Conservation (phyloP, 2,329 filamentous ascomycete species). For the Onygenales sp. region DNA sequence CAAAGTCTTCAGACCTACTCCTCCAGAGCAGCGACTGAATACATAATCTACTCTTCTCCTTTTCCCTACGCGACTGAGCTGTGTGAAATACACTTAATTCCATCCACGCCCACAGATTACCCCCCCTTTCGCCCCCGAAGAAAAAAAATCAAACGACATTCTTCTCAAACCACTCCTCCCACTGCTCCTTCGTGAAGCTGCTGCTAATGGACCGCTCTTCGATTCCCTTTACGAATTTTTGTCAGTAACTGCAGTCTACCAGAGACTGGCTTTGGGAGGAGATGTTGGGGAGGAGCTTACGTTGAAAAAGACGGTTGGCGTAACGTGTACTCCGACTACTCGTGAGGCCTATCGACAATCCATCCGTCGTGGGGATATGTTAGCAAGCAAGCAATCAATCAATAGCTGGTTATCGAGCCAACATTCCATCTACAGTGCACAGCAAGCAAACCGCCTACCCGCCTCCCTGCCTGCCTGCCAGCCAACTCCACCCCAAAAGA, state of each 20-base stretch:
- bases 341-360: conserved; percentile 23
- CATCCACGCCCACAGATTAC: neutral
- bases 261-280: neutral
- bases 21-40: neutral
- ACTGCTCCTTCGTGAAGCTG: conserved; percentile 69
- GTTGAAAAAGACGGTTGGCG: conserved; percentile 81
- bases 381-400: too few relatives aligned
- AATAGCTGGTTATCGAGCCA: too few relatives aligned
- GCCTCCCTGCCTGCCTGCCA: too few relatives aligned
- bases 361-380: too few relatives aligned
- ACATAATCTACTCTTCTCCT: neutral
- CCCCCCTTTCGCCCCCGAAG: neutral
- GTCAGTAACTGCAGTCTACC: neutral
- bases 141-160: conserved; percentile 42
- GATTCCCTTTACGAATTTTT: conserved; percentile 41
- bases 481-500: too few relatives aligned
- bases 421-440: too few relatives aligned
- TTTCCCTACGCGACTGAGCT: too few relatives aligned
- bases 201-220: conserved; percentile 71
- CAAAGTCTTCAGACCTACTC: neutral
- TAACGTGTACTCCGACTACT: conserved; percentile 76
- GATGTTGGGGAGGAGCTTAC: conserved; percentile 23
- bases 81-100: too few relatives aligned
- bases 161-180: conserved; percentile 71
- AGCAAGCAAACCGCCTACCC: too few relatives aligned